These are phyloP conservation scores for Pistacia vera DNA, from an alignment of 345 rosid species.

Conservation along the genomic window DNA sequence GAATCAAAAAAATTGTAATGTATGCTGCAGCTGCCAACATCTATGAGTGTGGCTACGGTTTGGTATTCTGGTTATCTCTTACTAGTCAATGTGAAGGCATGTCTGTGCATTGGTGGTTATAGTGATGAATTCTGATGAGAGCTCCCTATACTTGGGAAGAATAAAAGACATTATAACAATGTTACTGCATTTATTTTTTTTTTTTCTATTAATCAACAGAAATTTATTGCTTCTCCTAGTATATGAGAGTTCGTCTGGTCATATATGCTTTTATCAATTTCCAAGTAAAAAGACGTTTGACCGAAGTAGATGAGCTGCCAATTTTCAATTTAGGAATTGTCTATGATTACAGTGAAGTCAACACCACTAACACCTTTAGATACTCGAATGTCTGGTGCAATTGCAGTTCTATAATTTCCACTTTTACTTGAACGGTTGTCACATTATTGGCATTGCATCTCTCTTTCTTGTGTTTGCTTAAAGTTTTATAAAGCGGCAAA, in stretches of 20 bases:
- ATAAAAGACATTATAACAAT: too few relatives aligned
- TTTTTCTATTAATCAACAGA: neutral
- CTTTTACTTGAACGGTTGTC: neutral
- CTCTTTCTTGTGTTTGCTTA: neutral
- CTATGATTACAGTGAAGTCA: neutral
- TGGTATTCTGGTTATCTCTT: too few relatives aligned
- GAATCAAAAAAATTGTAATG: too few relatives aligned
- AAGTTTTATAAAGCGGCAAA: neutral
- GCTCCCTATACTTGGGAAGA: too few relatives aligned
- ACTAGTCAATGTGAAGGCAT: too few relatives aligned
- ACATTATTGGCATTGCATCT: neutral
- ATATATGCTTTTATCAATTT: neutral
- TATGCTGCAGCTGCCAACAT: too few relatives aligned
- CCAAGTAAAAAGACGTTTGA: neutral
- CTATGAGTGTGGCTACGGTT: too few relatives aligned
- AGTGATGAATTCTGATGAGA: too few relatives aligned
- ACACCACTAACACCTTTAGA: neutral
- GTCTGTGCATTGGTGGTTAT: too few relatives aligned
- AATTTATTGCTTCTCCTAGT: neutral
- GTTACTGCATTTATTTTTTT: too few relatives aligned
- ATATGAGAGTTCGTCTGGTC: neutral
- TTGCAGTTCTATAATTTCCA: neutral
- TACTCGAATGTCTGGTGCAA: neutral
- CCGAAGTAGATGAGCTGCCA: neutral
- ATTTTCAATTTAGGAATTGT: neutral